Evolutionary conservation across 2,329 filamentous ascomycete genomes (phyloP), one percentile per base, ranked within the genome.

Genomic region (Cladosporium austrohemisphaericum): DNA sequence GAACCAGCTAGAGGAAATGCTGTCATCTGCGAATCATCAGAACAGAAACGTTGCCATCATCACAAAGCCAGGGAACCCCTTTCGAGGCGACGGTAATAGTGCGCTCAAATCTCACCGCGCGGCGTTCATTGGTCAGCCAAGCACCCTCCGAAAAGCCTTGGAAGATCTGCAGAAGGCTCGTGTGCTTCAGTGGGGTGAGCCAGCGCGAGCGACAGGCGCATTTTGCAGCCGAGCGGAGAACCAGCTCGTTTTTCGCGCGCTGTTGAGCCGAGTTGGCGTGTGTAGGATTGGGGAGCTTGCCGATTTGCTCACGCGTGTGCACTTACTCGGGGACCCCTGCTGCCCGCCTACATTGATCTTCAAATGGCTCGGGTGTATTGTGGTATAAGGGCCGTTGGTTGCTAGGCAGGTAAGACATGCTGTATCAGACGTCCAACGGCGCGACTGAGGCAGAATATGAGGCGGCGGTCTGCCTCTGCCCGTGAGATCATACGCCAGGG

Each of bases 81-180:
- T 37, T 16, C 31, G n/a, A 37, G 32, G 18, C 13, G 23, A 32
- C 23, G 43, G 31, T 25, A 19, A 32, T 28, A 25, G 32, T 18
- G 43, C 11, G 31, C 22, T 36, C 32, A 28, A 36, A 18, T 46
- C 43, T 36, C 22, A 11, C 10, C 7, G 6, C 6, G 20, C 43
- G 28, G 29, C 44, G 33, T 18, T 22, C 18, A 29, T 35, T 38
- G 18, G 44, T 36, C 33, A 28, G 44, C 44, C 44, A 47, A 47
- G 44, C 33, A 36, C 9, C 13, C 22, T 18, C 14, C 11, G 31
- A 20, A 23, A 47, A 47, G 25, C 8, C 33, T 47, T 47, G 44
- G 44, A 47, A 47, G 44, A 47, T 47, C 44, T 47, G 44, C 44
- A 47, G 44, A 47, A 47, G 44, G 44, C 44, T 37, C 35, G 44